These are phyloP conservation scores for Cruciata laevipes DNA, from an alignment of 257 asterid species.

Conservation along the genomic window DNA sequence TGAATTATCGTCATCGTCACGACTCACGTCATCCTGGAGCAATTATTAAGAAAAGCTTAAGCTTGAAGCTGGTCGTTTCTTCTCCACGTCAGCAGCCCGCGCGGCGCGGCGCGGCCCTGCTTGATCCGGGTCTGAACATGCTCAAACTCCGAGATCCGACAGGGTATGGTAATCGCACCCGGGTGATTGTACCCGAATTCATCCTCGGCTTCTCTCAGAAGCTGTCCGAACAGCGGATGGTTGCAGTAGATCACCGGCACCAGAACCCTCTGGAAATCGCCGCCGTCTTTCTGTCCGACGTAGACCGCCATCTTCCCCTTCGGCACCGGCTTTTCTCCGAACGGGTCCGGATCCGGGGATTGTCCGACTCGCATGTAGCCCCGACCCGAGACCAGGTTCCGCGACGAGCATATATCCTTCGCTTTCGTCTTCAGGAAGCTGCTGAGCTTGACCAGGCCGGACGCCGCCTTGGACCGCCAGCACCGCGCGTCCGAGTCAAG, in stretches of 20 bases:
- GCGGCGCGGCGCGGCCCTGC: conserved; percentile 35
- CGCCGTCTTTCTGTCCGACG: conserved; percentile 69
- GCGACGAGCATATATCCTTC: conserved; percentile 32
- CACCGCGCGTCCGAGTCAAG: conserved; percentile 15
- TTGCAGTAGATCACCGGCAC: conserved; percentile 71
- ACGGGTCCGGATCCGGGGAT: conserved; percentile 30
- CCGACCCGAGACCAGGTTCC: conserved; percentile 6
- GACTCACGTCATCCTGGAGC: not conserved
- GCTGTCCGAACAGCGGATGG: conserved; percentile 72
- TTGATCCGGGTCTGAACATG: conserved; percentile 69
- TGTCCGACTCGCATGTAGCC: conserved; percentile 46
- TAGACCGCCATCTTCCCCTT: conserved; percentile 79
- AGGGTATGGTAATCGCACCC: conserved; percentile 81
- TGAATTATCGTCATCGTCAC: conserved; percentile 9
- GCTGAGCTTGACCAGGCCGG: conserved; percentile 44
- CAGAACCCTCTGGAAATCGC: conserved; percentile 49
- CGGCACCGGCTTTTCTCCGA: conserved; percentile 30
- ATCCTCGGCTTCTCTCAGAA: conserved; percentile 59
- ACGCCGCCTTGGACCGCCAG: conserved; percentile 22
- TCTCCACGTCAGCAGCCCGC: conserved; percentile 34
- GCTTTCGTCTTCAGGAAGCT: conserved; percentile 41
- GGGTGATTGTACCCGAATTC: conserved; percentile 78
- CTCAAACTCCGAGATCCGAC: conserved; percentile 93
- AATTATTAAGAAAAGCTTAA: not conserved
- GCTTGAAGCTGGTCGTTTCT: conserved; percentile 17